Conservation (phyloP, 768 basidiomycete genomes). For the Podaxis mareebaensis region DNA sequence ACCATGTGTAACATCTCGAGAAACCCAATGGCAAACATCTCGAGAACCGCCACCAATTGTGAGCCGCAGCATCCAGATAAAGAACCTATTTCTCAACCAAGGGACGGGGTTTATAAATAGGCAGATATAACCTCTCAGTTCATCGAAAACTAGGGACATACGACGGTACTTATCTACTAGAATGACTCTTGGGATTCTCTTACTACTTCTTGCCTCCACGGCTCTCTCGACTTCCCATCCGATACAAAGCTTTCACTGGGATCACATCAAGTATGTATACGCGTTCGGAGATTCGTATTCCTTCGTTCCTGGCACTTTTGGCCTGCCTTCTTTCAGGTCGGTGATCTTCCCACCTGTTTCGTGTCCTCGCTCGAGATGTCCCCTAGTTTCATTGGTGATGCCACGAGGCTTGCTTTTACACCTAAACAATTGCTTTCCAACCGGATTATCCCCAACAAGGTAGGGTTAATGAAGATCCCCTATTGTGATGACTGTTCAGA, state of each 20-base stretch:
- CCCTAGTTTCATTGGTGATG: constrained; percentile 7
- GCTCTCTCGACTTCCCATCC: not conserved
- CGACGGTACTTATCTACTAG: not conserved
- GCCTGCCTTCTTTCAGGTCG: not conserved
- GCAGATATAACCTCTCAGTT: not conserved
- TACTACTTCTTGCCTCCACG: not conserved
- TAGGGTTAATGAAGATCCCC: not conserved
- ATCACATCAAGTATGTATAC: constrained; percentile 25
- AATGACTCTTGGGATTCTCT: not conserved
- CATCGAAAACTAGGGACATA: not conserved
- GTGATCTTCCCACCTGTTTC: not conserved
- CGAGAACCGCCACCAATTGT: not conserved
- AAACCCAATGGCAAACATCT: not conserved
- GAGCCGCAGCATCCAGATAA: not conserved
- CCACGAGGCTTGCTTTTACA: constrained; percentile 7
- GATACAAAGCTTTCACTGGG: constrained; percentile 38
- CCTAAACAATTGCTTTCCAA: constrained; percentile 1
- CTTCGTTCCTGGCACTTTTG: constrained; percentile 5
- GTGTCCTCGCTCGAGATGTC: not conserved
- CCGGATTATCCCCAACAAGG: constrained; percentile 6
- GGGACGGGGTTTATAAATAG: not conserved
- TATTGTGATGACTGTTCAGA: no score
- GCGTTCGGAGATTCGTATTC: constrained; percentile 12
- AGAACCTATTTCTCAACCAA: not conserved
- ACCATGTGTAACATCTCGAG: not conserved